phyloP scores from a whole-genome alignment of 768 basidiomycete species.

The Tricholoma hemisulphureum region DNA sequence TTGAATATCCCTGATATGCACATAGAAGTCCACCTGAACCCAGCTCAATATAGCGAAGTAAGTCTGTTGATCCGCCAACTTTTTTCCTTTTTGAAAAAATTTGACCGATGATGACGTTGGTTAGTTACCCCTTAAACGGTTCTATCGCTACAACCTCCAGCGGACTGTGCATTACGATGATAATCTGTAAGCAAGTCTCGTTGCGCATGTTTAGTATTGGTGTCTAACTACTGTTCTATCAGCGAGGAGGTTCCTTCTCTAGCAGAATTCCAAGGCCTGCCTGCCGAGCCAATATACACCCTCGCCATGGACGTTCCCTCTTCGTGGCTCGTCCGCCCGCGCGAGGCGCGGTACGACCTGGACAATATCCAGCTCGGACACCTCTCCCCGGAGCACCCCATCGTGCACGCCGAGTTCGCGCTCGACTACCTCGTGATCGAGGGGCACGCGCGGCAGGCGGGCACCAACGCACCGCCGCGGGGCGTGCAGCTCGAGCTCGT shows the following conservation, averaged over 20 bases:
- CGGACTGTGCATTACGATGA: constrained; percentile 61
- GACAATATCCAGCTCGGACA: constrained; percentile 89
- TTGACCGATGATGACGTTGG: background rate
- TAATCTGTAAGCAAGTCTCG: constrained; percentile 53
- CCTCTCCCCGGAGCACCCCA: constrained; percentile 57
- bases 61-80: too few relatives aligned
- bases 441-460: constrained; percentile 84
- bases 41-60: constrained; percentile 66
- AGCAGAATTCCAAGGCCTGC: constrained; percentile 69
- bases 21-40: constrained; percentile 80
- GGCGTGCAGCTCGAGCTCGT: constrained; percentile 89
- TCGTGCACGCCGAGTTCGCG: constrained; percentile 77
- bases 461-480: constrained; percentile 68
- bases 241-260: constrained; percentile 60
- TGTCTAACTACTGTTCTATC: background rate
- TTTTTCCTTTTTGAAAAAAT: background rate
- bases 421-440: constrained; percentile 92
- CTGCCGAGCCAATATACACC: constrained; percentile 87
- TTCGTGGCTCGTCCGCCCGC: constrained; percentile 92
- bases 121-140: constrained; percentile 87
- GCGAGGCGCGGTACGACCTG: constrained; percentile 85
- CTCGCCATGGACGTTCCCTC: constrained; percentile 89
- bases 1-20: constrained; percentile 60
- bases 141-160: constrained; percentile 79
- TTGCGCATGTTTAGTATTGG: background rate